These are phyloP conservation scores for Xylaria intraflava DNA, from an alignment of 495 filamentous ascomycete species.

Conservation along the genomic window DNA sequence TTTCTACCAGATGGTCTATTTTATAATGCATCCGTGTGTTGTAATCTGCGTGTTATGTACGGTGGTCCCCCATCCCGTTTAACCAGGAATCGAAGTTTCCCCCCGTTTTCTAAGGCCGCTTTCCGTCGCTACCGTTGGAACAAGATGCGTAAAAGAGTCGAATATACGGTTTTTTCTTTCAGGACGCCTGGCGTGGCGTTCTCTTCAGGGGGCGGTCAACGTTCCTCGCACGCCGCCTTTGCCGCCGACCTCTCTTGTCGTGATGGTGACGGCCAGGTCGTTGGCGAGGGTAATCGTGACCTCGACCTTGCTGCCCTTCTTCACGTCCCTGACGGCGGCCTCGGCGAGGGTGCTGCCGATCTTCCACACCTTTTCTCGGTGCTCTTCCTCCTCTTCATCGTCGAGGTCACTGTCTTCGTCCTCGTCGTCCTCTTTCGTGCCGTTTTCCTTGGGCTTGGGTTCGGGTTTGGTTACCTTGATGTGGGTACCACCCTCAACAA, in stretches of 20 bases:
- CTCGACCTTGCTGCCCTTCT: slow-evolving; percentile 88
- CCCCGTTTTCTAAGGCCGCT: too few species aligned
- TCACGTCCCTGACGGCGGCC: slow-evolving; percentile 70
- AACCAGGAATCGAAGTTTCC: too few species aligned
- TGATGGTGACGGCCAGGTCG: slow-evolving; percentile 71
- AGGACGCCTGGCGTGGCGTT: not conserved
- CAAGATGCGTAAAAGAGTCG: too few species aligned
- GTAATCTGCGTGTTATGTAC: not conserved
- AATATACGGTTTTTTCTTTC: not conserved
- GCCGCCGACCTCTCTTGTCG: slow-evolving; percentile 76
- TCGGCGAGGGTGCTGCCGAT: slow-evolving; percentile 78
- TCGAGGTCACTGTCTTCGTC: slow-evolving; percentile 62
- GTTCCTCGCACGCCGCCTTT: slow-evolving; percentile 77
- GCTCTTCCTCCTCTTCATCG: slow-evolving; percentile 82
- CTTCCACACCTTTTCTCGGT: slow-evolving; percentile 88
- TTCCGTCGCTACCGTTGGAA: too few species aligned
- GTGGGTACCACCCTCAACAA: slow-evolving; percentile 77
- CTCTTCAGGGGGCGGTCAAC: slow-evolving; percentile 32
- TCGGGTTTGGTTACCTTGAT: slow-evolving; percentile 88
- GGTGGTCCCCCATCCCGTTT: too few species aligned
- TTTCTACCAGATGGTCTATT: too few species aligned
- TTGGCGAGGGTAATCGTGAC: slow-evolving; percentile 78
- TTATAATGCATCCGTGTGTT: not conserved
- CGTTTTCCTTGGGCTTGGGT: slow-evolving; percentile 63
- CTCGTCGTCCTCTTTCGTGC: slow-evolving; percentile 46